Conservation (phyloP, 164 flowering plant species). For the Protea cynaroides region DNA sequence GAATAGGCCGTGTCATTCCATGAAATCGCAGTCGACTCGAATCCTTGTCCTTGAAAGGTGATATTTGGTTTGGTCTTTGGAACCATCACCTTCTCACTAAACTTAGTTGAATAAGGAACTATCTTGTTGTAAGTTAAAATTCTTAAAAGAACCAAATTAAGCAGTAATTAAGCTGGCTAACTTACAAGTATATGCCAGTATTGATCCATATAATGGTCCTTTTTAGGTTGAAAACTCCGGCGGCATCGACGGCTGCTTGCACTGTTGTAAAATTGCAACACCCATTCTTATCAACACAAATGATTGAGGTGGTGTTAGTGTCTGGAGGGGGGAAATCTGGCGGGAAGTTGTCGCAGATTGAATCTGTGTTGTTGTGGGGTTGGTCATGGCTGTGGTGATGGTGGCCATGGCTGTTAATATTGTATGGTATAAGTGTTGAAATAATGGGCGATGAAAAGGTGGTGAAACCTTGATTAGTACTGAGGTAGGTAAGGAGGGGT, state of each 20-base stretch:
- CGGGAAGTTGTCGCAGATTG: conserved; percentile 65
- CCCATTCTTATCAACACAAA: conserved; percentile 80
- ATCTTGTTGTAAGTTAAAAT: background rate
- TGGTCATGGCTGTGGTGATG: conserved; percentile 23
- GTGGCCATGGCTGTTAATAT: background rate
- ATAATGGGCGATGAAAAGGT: conserved; percentile 17
- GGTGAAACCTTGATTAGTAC: conserved; percentile 6
- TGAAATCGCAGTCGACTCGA: conserved; percentile 61
- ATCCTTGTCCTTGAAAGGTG: conserved; percentile 95
- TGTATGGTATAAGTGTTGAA: conserved; percentile 3
- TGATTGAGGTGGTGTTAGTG: conserved; percentile 46
- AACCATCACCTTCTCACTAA: conserved; percentile 72
- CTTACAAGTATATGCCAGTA: conserved; percentile 75
- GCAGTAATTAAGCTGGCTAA: background rate
- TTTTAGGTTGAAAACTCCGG: conserved; percentile 39
- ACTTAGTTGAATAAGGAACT: background rate
- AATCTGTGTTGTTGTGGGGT: conserved; percentile 14
- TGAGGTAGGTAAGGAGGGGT: conserved; percentile 13
- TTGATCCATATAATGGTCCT: conserved; percentile 81
- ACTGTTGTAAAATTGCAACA: conserved; percentile 90
- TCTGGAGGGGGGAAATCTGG: conserved; percentile 53
- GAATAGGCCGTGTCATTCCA: conserved; percentile 91
- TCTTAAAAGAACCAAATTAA: background rate
- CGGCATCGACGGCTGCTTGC: conserved; percentile 79
- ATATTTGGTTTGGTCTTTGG: conserved; percentile 67